A percentile compares a stretch with the other conserved stretches of the same genome.
phyloP scores from a whole-genome alignment of 2,329 filamentous ascomycete genomes.

The Cercospora sp. region DNA sequence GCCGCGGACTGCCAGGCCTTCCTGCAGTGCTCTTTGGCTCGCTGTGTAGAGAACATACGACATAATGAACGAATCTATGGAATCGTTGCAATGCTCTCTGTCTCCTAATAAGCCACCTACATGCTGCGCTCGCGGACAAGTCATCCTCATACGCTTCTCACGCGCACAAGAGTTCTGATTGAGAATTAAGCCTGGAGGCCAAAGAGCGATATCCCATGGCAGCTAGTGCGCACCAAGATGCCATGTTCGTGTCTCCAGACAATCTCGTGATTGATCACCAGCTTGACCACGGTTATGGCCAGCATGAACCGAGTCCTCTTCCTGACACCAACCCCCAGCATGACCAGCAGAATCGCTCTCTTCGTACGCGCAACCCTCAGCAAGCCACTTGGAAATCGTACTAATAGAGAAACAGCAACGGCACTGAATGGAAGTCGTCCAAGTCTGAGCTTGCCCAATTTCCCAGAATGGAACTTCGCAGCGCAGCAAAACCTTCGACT shows the following conservation, averaged over 20 bases:
- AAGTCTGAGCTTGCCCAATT: constrained; percentile 14
- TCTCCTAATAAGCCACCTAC: not conserved
- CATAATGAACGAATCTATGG: constrained; percentile 20
- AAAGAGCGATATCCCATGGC: not conserved
- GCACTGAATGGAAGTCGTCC: constrained; percentile 13
- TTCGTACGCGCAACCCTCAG: not conserved
- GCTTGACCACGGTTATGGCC: constrained; percentile 11
- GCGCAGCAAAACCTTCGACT: constrained; percentile 16
- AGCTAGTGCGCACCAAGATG: constrained; percentile 11
- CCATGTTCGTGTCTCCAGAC: constrained; percentile 27
- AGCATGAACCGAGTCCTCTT: constrained; percentile 10
- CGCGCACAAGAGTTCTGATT: not conserved
- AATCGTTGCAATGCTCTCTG: not conserved
- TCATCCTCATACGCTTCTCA: not conserved
- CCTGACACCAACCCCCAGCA: constrained; percentile 11
- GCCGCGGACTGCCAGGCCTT: constrained; percentile 16
- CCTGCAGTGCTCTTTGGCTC: constrained; percentile 16
- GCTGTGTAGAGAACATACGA: not conserved
- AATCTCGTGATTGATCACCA: constrained; percentile 25
- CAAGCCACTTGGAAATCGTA: not conserved
- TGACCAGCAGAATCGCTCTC: not conserved
- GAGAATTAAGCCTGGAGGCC: not conserved
- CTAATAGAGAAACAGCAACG: not conserved
- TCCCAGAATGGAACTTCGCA: constrained; percentile 16
- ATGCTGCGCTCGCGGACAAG: not conserved